Percentiles rank a stretch among this genome's conserved stretches.
These are phyloP conservation scores for Dothidotthia symphoricarpi DNA, from an alignment of 2,329 filamentous ascomycete genomes.

Conservation along the genomic window DNA sequence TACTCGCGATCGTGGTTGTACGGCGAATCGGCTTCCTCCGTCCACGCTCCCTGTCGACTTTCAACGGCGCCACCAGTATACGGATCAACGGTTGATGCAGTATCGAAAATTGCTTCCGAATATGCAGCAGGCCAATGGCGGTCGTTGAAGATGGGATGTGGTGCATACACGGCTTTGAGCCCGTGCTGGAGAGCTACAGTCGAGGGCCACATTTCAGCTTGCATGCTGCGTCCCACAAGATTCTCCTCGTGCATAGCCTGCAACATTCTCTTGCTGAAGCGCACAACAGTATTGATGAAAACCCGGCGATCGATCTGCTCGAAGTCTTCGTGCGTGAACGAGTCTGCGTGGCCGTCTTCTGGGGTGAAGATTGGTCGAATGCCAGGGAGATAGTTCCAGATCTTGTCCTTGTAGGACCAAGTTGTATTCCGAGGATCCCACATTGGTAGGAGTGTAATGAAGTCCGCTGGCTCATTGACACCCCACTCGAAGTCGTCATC, in stretches of 20 bases:
- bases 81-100: slow-evolving; percentile 26
- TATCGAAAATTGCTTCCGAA: slow-evolving; percentile 77
- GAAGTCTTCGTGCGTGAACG: slow-evolving; percentile 53
- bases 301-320: slow-evolving; percentile 65
- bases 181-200: slow-evolving; percentile 87
- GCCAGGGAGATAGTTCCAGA: slow-evolving; percentile 50
- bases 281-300: slow-evolving; percentile 83
- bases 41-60: slow-evolving; percentile 57
- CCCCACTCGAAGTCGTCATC: slow-evolving; percentile 85
- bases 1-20: slow-evolving; percentile 71
- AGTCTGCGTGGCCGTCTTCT: slow-evolving; percentile 65
- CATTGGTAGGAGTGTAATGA: slow-evolving; percentile 87
- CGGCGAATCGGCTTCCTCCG: slow-evolving; percentile 42
- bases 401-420: slow-evolving; percentile 60
- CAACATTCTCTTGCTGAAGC: slow-evolving; percentile 77
- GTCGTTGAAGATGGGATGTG: slow-evolving; percentile 85
- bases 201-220: slow-evolving; percentile 94
- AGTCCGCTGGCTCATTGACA: slow-evolving; percentile 83
- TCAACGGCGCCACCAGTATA: slow-evolving; percentile 51
- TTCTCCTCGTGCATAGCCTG: slow-evolving; percentile 90
- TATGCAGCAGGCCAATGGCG: slow-evolving; percentile 80
- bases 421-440: slow-evolving; percentile 86
- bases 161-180: slow-evolving; percentile 86
- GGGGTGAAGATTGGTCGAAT: slow-evolving; percentile 81
- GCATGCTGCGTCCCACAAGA: slow-evolving; percentile 82